These are phyloP conservation scores for Fusarium setosum DNA, from an alignment of 2,329 filamentous ascomycete species.

Conservation along the genomic window DNA sequence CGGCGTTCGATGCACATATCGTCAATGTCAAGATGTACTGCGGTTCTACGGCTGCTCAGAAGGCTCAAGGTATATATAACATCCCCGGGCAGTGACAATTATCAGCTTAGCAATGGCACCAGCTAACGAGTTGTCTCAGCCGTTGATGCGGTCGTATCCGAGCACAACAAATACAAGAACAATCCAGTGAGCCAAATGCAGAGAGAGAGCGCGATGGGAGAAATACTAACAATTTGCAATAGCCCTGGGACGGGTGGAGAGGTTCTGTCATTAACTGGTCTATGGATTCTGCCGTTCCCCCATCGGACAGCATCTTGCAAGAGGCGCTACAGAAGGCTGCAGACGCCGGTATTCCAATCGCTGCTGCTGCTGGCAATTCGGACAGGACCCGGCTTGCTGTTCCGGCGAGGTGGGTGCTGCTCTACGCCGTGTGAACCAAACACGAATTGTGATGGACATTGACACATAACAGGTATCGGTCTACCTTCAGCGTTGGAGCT, in stretches of 20 bases:
- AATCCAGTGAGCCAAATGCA: background rate
- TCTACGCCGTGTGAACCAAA: background rate
- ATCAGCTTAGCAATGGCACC: background rate
- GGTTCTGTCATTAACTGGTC: constrained; percentile 9
- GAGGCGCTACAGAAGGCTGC: background rate
- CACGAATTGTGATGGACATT: no score
- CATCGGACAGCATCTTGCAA: background rate
- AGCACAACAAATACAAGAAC: background rate
- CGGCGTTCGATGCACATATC: background rate
- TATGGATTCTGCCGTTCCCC: background rate
- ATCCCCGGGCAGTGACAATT: background rate
- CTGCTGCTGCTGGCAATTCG: constrained; percentile 3
- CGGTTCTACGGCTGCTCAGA: background rate
- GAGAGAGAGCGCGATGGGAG: background rate
- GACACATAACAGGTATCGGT: background rate
- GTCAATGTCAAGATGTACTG: background rate
- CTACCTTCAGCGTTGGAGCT: background rate
- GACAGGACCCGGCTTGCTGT: background rate
- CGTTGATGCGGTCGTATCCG: background rate
- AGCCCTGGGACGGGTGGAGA: background rate
- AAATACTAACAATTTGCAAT: background rate
- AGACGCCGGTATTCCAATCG: constrained; percentile 4
- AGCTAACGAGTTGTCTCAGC: background rate
- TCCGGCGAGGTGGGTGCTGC: background rate
- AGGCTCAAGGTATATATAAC: background rate